Evolutionary conservation across 192 early-diverging fungal genomes (phyloP), one percentile per base, ranked within the genome.

Genomic region (Rhizophlyctis rosea): DNA sequence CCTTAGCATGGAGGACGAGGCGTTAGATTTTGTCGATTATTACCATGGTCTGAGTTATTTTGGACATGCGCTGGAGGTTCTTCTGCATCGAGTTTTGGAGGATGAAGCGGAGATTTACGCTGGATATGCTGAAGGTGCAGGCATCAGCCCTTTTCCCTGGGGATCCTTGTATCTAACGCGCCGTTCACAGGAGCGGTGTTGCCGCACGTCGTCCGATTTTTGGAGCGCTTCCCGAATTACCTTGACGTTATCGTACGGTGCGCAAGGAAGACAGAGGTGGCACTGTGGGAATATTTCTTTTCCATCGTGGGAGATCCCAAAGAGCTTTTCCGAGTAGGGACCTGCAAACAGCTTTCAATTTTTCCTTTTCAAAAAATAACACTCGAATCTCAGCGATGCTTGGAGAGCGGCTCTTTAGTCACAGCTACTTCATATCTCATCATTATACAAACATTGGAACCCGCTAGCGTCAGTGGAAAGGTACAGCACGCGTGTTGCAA

Each of bases 251-350:
- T 99, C 68, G 93, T 92, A 11, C 88, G 91, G 30, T 98, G 95
- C 67, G 95, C 97, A 4, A 77, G 97, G 58, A 99, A 99, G 69
- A 91, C 91, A n/a, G 97, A 99, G 69, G 87, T 91, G 0, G 82
- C 92, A 14, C 76, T 93, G 34, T 99, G 97, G 97, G 78, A 85
- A 21, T 86, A 85, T 49, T 79, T 98, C 50, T 98, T 98, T 74
- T 76, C 79, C 1, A 83, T 87, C 58, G 87, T 92, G 1, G 97
- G 93, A 9, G 88, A 94, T 28, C 87, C 91, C 0, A 86, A 87
- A 39, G 79, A 73, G 24, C 80, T 99, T 39, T 98, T 96, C 72
- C 79, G 88, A 76, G 89, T 90, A 83, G 50, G 35, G 25, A 36
- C 50, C 54, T 29, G 21, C 16, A 36, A 36, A 47, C 33, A 23